These are phyloP conservation scores for Leccinum huronense DNA, from an alignment of 1,284 basidiomycete species.

Conservation along the genomic window DNA sequence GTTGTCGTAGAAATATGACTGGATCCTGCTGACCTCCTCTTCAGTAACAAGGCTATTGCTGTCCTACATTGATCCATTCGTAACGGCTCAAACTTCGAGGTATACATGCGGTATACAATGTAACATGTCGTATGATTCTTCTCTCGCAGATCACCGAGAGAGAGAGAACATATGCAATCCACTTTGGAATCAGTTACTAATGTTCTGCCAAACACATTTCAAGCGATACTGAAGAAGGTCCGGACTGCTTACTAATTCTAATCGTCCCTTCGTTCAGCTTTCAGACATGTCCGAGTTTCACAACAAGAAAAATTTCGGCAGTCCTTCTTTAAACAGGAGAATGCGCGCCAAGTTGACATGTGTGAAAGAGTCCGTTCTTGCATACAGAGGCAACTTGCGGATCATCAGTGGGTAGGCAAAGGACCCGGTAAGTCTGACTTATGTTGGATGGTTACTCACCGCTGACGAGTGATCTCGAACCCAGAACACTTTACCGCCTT, in stretches of 20 bases:
- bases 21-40: conserved; percentile 5
- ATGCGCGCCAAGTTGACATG: background rate
- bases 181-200: conserved; percentile 17
- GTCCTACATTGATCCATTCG: conserved; percentile 49
- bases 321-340: background rate
- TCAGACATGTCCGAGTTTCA: conserved; percentile 28
- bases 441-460: background rate
- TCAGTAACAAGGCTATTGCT: conserved; percentile 57
- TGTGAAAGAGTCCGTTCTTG: conserved; percentile 11
- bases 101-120: conserved; percentile 42
- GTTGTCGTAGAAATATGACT: conserved; percentile 14
- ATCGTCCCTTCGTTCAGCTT: background rate
- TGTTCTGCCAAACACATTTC: conserved; percentile 30
- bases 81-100: conserved; percentile 44
- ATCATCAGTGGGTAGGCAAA: conserved; percentile 23
- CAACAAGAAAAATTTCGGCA: conserved; percentile 34
- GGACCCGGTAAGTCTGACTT: conserved; percentile 16
- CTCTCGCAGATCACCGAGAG: conserved; percentile 36
- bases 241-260: background rate
- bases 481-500: conserved; percentile 18
- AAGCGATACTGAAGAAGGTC: conserved; percentile 30
- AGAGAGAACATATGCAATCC: conserved; percentile 19
- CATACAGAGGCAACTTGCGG: conserved; percentile 15
- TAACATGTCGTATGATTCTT: conserved; percentile 25
- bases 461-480: background rate